Percentiles rank a stretch among this genome's conserved stretches.
phyloP scores from a whole-genome alignment of 768 basidiomycete genomes.

The Amanita pallidorosea region DNA sequence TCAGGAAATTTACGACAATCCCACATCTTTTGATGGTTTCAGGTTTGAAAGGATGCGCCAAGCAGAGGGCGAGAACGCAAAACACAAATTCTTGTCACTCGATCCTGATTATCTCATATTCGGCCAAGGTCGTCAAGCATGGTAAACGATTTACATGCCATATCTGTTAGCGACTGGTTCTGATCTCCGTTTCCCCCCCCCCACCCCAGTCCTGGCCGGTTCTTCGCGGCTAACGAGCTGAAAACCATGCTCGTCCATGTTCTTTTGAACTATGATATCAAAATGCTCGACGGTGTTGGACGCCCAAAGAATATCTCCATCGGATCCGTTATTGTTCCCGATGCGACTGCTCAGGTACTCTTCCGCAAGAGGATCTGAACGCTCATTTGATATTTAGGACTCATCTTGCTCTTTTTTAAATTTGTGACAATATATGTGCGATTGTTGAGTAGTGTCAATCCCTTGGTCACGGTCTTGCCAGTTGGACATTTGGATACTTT shows the following conservation, averaged over 20 bases:
- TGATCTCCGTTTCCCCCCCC: background rate
- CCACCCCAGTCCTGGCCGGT: slow-evolving; percentile 18
- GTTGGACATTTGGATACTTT: too few species aligned
- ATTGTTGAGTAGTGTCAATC: too few species aligned
- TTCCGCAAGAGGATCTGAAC: slow-evolving; percentile 17
- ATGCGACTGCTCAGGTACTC: slow-evolving; percentile 21
- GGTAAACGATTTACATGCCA: slow-evolving; percentile 5
- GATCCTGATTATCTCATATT: slow-evolving; percentile 20
- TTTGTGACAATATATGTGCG: too few species aligned
- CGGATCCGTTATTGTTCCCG: slow-evolving; percentile 14
- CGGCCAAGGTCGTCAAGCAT: slow-evolving; percentile 18
- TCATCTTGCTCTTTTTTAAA: too few species aligned
- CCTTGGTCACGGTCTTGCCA: too few species aligned
- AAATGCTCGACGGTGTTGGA: slow-evolving; percentile 14
- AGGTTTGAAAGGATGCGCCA: slow-evolving; percentile 26
- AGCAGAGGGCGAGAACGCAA: slow-evolving; percentile 14
- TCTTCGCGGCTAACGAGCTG: slow-evolving; percentile 23
- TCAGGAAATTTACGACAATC: slow-evolving; percentile 23
- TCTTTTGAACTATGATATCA: slow-evolving; percentile 23
- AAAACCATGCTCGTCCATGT: slow-evolving; percentile 22
- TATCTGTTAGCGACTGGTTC: background rate
- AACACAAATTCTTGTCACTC: slow-evolving; percentile 21
- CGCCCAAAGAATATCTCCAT: slow-evolving; percentile 10
- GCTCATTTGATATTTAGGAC: too few species aligned
- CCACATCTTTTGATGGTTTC: slow-evolving; percentile 25